Conservation (phyloP, 1,284 basidiomycete species). For the Leccinum glutinopallens region DNA sequence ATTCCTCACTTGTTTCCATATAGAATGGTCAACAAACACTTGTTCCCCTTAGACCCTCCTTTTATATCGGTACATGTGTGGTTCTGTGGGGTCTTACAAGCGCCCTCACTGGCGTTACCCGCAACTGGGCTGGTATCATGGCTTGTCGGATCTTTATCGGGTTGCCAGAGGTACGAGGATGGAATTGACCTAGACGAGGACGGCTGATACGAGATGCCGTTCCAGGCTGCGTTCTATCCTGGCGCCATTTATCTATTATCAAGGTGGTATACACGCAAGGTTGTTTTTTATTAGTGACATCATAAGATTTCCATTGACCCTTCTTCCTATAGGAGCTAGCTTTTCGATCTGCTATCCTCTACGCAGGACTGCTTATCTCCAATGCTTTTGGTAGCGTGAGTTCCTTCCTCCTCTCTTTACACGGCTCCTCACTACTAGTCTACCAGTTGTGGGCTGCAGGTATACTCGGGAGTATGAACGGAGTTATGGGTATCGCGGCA, state of each 20-base stretch:
- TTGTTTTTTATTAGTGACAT: slow-evolving; percentile 39
- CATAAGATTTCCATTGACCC: slow-evolving; percentile 38
- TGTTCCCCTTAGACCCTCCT: background rate
- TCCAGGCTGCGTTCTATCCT: slow-evolving; percentile 61
- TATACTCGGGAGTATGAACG: slow-evolving; percentile 44
- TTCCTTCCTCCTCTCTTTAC: slow-evolving; percentile 5
- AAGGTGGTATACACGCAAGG: slow-evolving; percentile 66
- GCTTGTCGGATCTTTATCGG: slow-evolving; percentile 5
- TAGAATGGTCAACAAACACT: background rate
- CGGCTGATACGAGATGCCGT: slow-evolving; percentile 31
- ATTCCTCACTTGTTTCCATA: background rate
- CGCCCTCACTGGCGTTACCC: slow-evolving; percentile 2
- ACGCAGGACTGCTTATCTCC: slow-evolving; percentile 65
- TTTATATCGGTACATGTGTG: slow-evolving; percentile 5
- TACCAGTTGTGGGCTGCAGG: slow-evolving; percentile 5
- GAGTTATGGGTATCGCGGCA: slow-evolving; percentile 62
- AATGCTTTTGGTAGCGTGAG: slow-evolving; percentile 75
- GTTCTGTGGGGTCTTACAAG: slow-evolving; percentile 6
- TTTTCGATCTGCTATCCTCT: slow-evolving; percentile 70
- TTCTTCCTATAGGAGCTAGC: slow-evolving; percentile 57
- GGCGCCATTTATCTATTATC: slow-evolving; percentile 66
- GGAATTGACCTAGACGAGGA: background rate
- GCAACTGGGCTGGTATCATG: slow-evolving; percentile 6
- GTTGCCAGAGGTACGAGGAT: slow-evolving; percentile 2
- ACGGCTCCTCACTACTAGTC: slow-evolving; percentile 44